phyloP scores from a whole-genome alignment of 441 rosid species.

The Erodium chrysanthum region DNA sequence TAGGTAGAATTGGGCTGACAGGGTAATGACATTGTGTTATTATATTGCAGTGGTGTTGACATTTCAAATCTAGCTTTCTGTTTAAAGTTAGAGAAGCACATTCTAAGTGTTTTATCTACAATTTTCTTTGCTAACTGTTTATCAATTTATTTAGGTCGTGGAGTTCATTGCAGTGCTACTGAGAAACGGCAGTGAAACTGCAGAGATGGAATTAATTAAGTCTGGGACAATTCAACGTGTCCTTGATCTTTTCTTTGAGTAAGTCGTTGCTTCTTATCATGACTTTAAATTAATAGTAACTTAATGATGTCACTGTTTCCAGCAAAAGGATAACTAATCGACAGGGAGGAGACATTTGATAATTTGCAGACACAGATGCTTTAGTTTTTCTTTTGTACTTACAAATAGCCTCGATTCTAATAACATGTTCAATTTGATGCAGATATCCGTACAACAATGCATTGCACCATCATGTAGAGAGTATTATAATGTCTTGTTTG shows the following conservation, averaged over 20 bases:
- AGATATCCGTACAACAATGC: conserved; percentile 96
- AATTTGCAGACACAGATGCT: background rate
- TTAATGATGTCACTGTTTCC: conserved; percentile 9
- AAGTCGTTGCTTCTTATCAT: conserved; percentile 26
- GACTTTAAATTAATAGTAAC: conserved; percentile 12
- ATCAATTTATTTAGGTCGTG: conserved; percentile 44
- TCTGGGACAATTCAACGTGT: conserved; percentile 73
- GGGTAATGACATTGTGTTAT: background rate
- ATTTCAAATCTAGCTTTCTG: background rate
- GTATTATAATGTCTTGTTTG: conserved; percentile 68
- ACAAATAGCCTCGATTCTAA: too few relatives aligned
- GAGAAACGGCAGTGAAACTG: conserved; percentile 68
- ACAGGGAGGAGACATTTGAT: background rate
- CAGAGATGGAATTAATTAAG: conserved; percentile 63
- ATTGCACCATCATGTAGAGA: conserved; percentile 91
- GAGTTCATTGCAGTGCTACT: conserved; percentile 87
- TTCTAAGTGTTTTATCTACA: background rate
- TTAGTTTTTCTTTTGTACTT: too few relatives aligned
- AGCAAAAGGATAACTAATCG: background rate
- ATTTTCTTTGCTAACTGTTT: conserved; percentile 5
- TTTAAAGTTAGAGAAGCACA: background rate
- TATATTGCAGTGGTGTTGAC: background rate
- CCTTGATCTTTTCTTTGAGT: conserved; percentile 85
- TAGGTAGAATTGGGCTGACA: conserved; percentile 6
- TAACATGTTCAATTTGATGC: conserved; percentile 15